phyloP scores from a whole-genome alignment of 2,329 filamentous ascomycete species.

The Coleophoma crateriformis region DNA sequence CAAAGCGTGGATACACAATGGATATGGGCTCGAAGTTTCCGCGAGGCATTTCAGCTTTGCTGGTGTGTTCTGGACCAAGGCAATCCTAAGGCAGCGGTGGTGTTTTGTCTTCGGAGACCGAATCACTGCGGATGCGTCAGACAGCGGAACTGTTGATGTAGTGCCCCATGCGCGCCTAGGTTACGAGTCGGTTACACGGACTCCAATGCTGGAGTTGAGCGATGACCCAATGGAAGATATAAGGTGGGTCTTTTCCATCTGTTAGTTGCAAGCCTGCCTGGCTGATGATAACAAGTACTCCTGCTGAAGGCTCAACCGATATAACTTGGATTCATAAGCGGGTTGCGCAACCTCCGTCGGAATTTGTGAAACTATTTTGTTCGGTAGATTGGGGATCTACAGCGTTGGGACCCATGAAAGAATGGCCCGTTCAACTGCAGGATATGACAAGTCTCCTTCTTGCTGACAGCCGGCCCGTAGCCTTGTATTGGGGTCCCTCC shows the following conservation, averaged over 20 bases:
- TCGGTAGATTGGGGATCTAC: background rate
- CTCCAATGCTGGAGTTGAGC: background rate
- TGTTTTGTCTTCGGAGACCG: background rate
- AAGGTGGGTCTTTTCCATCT: too few relatives aligned
- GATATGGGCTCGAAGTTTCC: background rate
- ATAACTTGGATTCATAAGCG: background rate
- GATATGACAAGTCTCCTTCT: background rate
- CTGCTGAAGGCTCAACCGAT: background rate
- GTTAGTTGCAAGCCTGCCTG: too few relatives aligned
- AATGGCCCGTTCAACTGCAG: background rate
- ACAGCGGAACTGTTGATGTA: background rate
- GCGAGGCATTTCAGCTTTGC: background rate
- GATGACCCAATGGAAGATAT: background rate
- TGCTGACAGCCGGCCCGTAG: background rate
- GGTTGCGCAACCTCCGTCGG: background rate
- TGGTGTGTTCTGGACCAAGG: background rate
- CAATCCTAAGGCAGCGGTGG: background rate
- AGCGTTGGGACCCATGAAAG: background rate
- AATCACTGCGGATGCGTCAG: background rate
- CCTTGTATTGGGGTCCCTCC: background rate
- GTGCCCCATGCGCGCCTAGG: background rate
- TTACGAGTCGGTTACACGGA: background rate
- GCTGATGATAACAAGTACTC: too few relatives aligned
- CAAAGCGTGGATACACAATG: background rate
- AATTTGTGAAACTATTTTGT: background rate